Evolutionary conservation across 306 rosid species (phyloP).

Genomic region (Lathyrus oleraceus): DNA sequence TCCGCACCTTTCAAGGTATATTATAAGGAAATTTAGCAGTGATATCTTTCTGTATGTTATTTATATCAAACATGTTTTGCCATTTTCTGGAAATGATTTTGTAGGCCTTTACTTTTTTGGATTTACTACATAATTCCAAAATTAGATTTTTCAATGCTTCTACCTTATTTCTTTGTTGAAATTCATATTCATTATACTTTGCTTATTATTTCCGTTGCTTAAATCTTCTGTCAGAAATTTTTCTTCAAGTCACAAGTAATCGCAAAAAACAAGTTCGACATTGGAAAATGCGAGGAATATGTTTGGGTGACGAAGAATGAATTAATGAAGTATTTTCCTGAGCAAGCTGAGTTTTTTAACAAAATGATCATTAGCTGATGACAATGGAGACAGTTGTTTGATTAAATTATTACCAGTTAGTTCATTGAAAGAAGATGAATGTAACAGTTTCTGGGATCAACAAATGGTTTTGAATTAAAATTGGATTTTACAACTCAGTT

Average conservation of each 20-base stretch:
- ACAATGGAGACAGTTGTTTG: conserved; percentile 9
- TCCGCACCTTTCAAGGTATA: conserved; percentile 66
- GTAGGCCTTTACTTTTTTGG: not conserved
- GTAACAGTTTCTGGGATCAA: not conserved
- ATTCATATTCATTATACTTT: conserved; percentile 32
- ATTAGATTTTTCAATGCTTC: conserved; percentile 6
- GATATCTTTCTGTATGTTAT: not conserved
- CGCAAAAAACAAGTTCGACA: conserved; percentile 59
- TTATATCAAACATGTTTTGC: not conserved
- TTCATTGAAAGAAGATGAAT: conserved; percentile 12
- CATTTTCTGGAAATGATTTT: conserved; percentile 9
- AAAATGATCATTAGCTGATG: conserved; percentile 85
- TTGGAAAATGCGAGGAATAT: conserved; percentile 69
- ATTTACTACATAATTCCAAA: conserved; percentile 12
- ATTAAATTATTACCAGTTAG: conserved; percentile 4
- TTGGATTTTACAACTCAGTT: not conserved
- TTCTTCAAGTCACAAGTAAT: conserved; percentile 92
- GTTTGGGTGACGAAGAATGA: conserved; percentile 96
- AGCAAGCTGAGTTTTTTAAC: conserved; percentile 67
- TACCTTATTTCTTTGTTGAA: conserved; percentile 16
- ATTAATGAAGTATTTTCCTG: conserved; percentile 75
- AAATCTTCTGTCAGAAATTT: conserved; percentile 58
- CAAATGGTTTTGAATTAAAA: not conserved
- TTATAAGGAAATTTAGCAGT: conserved; percentile 1
- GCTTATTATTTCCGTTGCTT: conserved; percentile 18